Conservation (phyloP, 2,329 filamentous ascomycete genomes). For the Ascomycota sp. region DNA sequence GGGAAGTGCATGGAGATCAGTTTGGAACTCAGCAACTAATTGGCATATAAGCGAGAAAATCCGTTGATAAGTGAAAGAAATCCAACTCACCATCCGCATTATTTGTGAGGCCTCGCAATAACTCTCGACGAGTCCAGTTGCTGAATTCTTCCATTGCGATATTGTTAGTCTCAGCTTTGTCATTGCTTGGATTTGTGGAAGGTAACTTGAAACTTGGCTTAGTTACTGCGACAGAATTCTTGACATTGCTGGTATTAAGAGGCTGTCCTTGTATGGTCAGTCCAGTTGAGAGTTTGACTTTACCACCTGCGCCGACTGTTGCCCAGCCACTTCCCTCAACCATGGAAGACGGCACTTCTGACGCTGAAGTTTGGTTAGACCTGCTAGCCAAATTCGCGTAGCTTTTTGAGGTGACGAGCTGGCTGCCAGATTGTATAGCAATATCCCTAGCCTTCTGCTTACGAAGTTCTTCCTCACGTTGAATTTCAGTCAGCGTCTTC, state of each 20-base stretch:
- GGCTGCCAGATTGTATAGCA: constrained; percentile 25
- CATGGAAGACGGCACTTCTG: constrained; percentile 11
- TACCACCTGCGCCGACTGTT: constrained; percentile 84
- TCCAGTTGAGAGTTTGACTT: constrained; percentile 55
- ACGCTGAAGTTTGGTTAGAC: constrained; percentile 19
- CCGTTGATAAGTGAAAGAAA: neutral
- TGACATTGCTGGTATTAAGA: constrained; percentile 20
- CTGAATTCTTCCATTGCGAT: constrained; percentile 73
- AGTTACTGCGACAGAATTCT: constrained; percentile 20
- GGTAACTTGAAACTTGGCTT: constrained; percentile 31
- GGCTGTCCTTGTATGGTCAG: constrained; percentile 29
- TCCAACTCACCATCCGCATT: constrained; percentile 28
- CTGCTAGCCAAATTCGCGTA: constrained; percentile 92
- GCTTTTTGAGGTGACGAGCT: constrained; percentile 48
- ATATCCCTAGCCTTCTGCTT: constrained; percentile 52
- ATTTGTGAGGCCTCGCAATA: constrained; percentile 48
- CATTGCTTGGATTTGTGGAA: constrained; percentile 18
- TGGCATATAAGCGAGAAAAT: neutral
- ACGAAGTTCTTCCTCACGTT: constrained; percentile 68
- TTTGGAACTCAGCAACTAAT: constrained; percentile 64
- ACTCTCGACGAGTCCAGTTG: constrained; percentile 72
- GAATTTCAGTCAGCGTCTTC: constrained; percentile 90
- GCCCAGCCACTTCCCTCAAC: constrained; percentile 52
- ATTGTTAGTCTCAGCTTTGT: constrained; percentile 17
- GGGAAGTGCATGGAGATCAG: constrained; percentile 54